Conservation (phyloP, 2,329 filamentous ascomycete species). For the Stachybotrys chartarum region DNA sequence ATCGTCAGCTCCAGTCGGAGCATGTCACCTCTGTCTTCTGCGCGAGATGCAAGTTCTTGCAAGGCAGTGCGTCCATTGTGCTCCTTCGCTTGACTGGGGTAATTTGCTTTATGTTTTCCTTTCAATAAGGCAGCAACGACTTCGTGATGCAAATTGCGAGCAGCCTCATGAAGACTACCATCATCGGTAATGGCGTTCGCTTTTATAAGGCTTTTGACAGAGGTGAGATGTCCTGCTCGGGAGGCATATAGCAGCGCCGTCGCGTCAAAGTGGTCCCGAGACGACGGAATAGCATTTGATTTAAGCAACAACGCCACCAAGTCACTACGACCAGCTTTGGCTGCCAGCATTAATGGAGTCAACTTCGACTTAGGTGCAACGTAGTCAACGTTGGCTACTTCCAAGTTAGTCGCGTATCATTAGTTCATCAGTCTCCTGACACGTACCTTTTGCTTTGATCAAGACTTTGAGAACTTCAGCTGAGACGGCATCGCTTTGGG, state of each 20-base stretch:
- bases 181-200: constrained; percentile 1
- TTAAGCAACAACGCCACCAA: neutral
- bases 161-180: constrained; percentile 7
- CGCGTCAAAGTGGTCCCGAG: neutral
- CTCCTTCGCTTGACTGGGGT: constrained; percentile 1
- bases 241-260: neutral
- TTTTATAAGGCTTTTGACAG: constrained; percentile 1
- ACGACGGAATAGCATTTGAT: neutral
- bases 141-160: constrained; percentile 5
- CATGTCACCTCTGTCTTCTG: neutral
- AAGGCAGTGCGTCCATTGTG: constrained; percentile 2
- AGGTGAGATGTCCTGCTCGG: neutral
- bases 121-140: constrained; percentile 2
- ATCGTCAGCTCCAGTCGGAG: constrained; percentile 3
- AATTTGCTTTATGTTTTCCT: constrained; percentile 3
- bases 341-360: neutral
- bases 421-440: neutral
- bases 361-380: neutral
- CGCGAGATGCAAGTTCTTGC: constrained; percentile 4
- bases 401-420: neutral
- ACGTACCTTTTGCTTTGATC: neutral
- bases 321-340: neutral
- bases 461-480: neutral
- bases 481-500: neutral
- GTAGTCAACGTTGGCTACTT: neutral